phyloP scores from a whole-genome alignment of 129 eudicot species.

The Escallonia rubra region DNA sequence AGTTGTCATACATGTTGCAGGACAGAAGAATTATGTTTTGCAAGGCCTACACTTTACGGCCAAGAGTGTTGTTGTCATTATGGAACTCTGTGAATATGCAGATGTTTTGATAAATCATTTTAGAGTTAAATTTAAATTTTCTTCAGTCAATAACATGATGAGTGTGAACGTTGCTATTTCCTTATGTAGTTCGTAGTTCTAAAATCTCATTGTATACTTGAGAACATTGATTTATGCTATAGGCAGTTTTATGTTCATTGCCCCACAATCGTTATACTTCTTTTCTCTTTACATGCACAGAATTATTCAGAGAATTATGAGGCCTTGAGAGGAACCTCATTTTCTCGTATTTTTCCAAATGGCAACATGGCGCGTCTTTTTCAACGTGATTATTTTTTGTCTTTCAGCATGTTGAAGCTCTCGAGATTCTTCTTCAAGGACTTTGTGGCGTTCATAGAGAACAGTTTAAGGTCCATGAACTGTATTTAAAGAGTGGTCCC shows the following conservation, averaged over 20 bases:
- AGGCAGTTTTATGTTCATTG: not conserved
- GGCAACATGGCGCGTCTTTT: not conserved
- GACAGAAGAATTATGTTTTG: no score
- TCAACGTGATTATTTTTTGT: not conserved
- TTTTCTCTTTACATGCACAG: not conserved
- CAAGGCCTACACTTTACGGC: no score
- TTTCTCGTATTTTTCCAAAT: not conserved
- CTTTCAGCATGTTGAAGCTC: slow-evolving; percentile 94
- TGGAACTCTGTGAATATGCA: no score
- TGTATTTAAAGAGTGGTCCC: slow-evolving; percentile 80
- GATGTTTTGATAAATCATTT: no score
- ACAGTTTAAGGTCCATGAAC: slow-evolving; percentile 68
- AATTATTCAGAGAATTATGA: not conserved
- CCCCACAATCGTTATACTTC: not conserved
- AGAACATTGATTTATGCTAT: no score
- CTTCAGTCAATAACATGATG: no score
- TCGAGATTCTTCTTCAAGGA: slow-evolving; percentile 96
- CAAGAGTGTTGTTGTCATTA: no score
- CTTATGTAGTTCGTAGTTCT: no score
- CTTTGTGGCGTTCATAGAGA: slow-evolving; percentile 78
- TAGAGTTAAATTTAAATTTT: no score
- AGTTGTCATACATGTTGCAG: no score
- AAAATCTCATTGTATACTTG: no score
- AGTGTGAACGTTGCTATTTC: no score
- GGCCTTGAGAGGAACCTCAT: not conserved